Conservation (phyloP, 306 rosid species). For the Prosopis cineraria region DNA sequence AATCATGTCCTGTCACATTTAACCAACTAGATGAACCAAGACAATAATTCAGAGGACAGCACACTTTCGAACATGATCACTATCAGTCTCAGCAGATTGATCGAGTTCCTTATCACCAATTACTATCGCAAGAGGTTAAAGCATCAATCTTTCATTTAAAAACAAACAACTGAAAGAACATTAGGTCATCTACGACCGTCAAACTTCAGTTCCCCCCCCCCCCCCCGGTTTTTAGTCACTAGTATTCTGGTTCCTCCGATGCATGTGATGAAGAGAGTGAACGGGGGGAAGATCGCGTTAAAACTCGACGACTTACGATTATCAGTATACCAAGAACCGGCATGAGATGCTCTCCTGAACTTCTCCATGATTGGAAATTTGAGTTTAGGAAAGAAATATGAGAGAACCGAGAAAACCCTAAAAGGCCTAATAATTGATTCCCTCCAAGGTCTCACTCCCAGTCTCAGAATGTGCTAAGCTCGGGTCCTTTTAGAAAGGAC, state of each 20-base stretch:
- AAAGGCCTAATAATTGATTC: not conserved
- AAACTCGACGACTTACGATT: constrained; percentile 56
- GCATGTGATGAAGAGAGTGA: not conserved
- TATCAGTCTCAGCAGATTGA: not conserved
- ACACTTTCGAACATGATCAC: constrained; percentile 23
- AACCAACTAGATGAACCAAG: not conserved
- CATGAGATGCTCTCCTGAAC: constrained; percentile 68
- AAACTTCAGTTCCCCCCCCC: not conserved
- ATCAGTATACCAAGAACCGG: constrained; percentile 81
- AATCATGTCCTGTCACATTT: too few relatives aligned
- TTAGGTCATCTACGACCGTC: not conserved
- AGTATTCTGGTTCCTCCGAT: not conserved
- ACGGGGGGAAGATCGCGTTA: not conserved
- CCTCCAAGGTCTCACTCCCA: not conserved
- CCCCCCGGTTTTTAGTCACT: not conserved
- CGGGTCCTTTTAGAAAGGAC: not conserved
- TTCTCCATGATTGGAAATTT: constrained; percentile 50
- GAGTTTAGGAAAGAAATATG: not conserved
- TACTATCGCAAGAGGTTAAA: not conserved
- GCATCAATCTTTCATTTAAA: not conserved
- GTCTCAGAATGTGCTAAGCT: not conserved
- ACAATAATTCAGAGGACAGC: constrained; percentile 6
- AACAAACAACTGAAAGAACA: not conserved
- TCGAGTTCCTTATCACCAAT: not conserved
- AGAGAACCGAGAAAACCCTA: constrained; percentile 4